These are phyloP conservation scores for Lotmaria passim DNA, from an alignment of 208 protist species.

Conservation along the genomic window DNA sequence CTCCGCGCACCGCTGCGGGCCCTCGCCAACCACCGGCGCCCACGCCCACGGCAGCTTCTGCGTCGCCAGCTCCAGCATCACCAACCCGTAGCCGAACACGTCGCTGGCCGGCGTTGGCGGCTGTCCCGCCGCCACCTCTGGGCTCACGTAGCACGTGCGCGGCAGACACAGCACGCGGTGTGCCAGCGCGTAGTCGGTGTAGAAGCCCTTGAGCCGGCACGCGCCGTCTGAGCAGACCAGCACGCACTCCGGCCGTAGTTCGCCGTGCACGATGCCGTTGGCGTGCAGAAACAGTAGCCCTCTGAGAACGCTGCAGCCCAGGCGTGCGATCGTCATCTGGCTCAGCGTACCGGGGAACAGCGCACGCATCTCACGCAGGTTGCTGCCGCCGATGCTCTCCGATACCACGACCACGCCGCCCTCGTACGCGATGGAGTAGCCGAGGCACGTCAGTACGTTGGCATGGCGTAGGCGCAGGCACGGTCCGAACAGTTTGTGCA, in stretches of 20 bases:
- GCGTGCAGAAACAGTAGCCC: constrained; percentile 49
- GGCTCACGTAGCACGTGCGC: constrained; percentile 69
- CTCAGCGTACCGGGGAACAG: constrained; percentile 19
- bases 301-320: constrained; percentile 21
- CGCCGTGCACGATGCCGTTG: constrained; percentile 64
- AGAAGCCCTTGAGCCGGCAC: constrained; percentile 67
- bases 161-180: constrained; percentile 33
- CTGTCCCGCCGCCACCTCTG: constrained; percentile 55
- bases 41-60: constrained; percentile 39
- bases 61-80: constrained; percentile 56
- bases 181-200: constrained; percentile 2
- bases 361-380: constrained; percentile 26
- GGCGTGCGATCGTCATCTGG: constrained; percentile 34
- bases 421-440: constrained; percentile 11
- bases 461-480: constrained; percentile 11
- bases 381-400: constrained; percentile 46
- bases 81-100: constrained; percentile 64
- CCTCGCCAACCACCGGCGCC: constrained; percentile 14
- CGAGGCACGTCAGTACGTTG: constrained; percentile 8
- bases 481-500: neutral
- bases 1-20: constrained; percentile 10
- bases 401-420: constrained; percentile 30
- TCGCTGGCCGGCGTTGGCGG: constrained; percentile 50
- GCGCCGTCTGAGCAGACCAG: constrained; percentile 56
- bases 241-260: constrained; percentile 66